Base-by-base conservation (phyloP, 1,284 basidiomycete species). In the Coniophora puteana region DNA sequence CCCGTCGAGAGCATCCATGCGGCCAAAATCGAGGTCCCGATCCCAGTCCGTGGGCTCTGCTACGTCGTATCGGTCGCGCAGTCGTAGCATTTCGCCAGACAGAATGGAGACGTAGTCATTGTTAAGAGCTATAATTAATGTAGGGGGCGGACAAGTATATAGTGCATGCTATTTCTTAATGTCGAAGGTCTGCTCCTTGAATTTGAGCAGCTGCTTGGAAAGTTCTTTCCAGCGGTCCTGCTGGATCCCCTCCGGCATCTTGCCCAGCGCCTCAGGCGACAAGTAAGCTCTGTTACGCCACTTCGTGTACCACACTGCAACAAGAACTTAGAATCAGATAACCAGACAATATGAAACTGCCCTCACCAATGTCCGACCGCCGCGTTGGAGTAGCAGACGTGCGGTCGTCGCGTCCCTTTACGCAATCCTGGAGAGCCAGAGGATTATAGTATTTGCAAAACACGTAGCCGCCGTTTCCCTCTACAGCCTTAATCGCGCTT, bases 371-470 rank as follows among this genome's bases (percentile, higher is more conserved):
- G 58, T 94, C 91, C 44, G 79, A 76, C 51, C 88, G 80, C 49
- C 84, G 79, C n/a, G 86, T 89, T 1, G 92, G 92, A 16, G 82
- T 79, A 16, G 92, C 91, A 45, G 78, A 69, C 45, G 75, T 66
- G 44, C 83, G 74, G 53, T 88, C 82, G 18, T 74, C 79, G 37
- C 77, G 70, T 4, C 80, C 86, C 48, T 87, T 83, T 39, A 93
- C 65, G 49, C 87, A 85, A 54, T 93, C 89, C 28, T 82, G 76
- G 36, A 99, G 71, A 1, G 89, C 83, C 36, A 95, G 73, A 8
- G 76, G 67, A 61, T 97, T 99, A 69, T 97, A 95, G 63, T 93
- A 97, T 54, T 91, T 85, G 67, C 93, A 94, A 37, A 88, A 80
- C 17, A 98, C 81, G 35, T 79, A 78, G 14, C 95, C 96, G 13